Percentiles rank a stretch among this genome's conserved stretches.
phyloP scores from a whole-genome alignment of 176 grass and related monocot genomes.

The Zoysia japonica region DNA sequence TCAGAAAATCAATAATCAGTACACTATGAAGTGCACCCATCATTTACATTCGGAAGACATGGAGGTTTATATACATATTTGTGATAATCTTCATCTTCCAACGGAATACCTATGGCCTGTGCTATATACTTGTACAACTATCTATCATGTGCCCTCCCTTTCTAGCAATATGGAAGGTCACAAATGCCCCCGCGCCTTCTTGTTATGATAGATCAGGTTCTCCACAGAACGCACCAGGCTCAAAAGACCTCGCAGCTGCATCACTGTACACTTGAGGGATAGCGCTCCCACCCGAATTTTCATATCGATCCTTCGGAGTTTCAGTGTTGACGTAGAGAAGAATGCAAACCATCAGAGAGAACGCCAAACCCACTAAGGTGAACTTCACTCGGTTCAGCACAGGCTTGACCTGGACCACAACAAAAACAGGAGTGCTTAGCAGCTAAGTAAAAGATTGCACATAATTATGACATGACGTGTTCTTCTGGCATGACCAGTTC shows the following conservation, averaged over 20 bases:
- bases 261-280: conserved; percentile 71
- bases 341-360: conserved; percentile 70
- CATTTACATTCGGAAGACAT: not conserved
- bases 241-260: conserved; percentile 76
- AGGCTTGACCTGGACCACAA: conserved; percentile 74
- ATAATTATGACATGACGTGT: not conserved
- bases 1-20: not conserved
- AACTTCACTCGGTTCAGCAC: conserved; percentile 89
- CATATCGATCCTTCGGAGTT: conserved; percentile 41
- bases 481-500: not conserved
- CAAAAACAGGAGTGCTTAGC: not conserved
- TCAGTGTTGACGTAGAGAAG: conserved; percentile 74
- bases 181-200: not conserved
- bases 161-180: conserved; percentile 1
- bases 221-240: conserved; percentile 88
- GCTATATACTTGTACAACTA: not conserved
- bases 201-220: conserved; percentile 64
- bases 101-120: not conserved
- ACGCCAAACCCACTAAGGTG: conserved; percentile 74
- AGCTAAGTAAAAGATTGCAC: not conserved
- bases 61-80: not conserved
- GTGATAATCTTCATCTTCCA: not conserved
- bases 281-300: conserved; percentile 43
- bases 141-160: conserved; percentile 3
- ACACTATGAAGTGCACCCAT: not conserved